A percentile compares a stretch with the other conserved stretches of the same genome.
Evolutionary conservation across 1,284 basidiomycete species (phyloP).

Genomic region (Termitomyces sp.): DNA sequence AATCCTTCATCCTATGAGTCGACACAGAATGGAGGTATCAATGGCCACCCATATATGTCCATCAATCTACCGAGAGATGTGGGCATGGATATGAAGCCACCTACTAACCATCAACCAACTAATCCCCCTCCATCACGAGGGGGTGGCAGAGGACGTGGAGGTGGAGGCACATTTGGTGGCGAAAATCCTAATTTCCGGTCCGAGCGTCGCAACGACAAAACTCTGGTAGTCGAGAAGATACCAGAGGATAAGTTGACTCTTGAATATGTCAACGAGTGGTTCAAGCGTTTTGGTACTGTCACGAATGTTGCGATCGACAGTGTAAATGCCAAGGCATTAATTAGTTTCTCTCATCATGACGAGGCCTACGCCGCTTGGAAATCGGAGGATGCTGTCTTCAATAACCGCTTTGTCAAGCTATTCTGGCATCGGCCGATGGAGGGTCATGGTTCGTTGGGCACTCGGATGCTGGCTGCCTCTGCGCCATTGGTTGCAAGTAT

Average conservation of each 20-base stretch:
- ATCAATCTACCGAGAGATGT: conserved; percentile 35
- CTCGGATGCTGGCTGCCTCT: conserved; percentile 73
- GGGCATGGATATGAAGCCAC: conserved; percentile 29
- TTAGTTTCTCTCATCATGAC: conserved; percentile 82
- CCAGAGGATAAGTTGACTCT: conserved; percentile 79
- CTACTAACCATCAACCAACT: conserved; percentile 21
- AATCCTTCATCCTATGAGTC: conserved; percentile 5
- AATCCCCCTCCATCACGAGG: conserved; percentile 35
- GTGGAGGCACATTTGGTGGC: conserved; percentile 51
- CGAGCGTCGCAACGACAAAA: conserved; percentile 70
- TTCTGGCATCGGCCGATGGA: conserved; percentile 92
- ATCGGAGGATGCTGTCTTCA: conserved; percentile 89
- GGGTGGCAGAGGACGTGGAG: conserved; percentile 40
- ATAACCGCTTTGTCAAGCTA: conserved; percentile 91
- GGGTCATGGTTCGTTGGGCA: conserved; percentile 75
- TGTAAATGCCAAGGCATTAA: conserved; percentile 71
- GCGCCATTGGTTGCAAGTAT: conserved; percentile 66
- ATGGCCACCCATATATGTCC: conserved; percentile 18
- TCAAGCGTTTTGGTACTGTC: conserved; percentile 89
- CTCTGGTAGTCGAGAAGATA: conserved; percentile 92
- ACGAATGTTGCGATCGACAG: conserved; percentile 89
- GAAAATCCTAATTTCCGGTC: conserved; percentile 64
- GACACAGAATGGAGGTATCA: conserved; percentile 12
- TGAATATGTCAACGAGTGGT: conserved; percentile 82
- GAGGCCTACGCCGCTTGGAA: conserved; percentile 90